These are phyloP conservation scores for Alternaria tenuissima DNA, from an alignment of 2,329 filamentous ascomycete species.

Conservation along the genomic window DNA sequence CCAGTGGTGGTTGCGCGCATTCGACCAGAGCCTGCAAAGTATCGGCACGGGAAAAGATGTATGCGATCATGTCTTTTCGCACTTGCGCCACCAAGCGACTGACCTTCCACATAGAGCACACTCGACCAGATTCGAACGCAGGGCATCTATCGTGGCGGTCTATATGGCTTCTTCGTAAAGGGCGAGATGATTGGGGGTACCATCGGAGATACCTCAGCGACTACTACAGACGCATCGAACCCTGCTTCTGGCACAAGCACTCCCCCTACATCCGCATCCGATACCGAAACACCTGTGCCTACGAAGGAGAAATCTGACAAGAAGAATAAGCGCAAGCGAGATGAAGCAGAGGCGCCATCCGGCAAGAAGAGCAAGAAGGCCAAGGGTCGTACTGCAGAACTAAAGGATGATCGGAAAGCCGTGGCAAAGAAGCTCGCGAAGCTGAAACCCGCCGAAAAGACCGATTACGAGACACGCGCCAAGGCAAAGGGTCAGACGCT, in stretches of 20 bases:
- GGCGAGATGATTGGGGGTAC: conserved; percentile 82
- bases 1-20: conserved; percentile 97
- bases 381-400: conserved; percentile 11
- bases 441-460: conserved; percentile 38
- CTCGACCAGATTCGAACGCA: conserved; percentile 57
- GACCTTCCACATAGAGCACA: conserved; percentile 62
- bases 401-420: conserved; percentile 8
- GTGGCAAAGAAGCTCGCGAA: conserved; percentile 39
- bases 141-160: conserved; percentile 60
- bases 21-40: conserved; percentile 86
- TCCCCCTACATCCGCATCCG: conserved; percentile 40
- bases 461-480: conserved; percentile 46
- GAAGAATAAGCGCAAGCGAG: conserved; percentile 44
- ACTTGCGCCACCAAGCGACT: not conserved
- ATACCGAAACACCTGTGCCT: conserved; percentile 25
- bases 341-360: conserved; percentile 16
- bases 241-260: conserved; percentile 33
- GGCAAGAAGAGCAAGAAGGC: conserved; percentile 31
- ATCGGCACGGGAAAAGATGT: conserved; percentile 49
- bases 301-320: conserved; percentile 16
- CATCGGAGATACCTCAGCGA: conserved; percentile 51
- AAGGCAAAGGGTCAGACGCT: conserved; percentile 49
- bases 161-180: conserved; percentile 86
- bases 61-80: not conserved
- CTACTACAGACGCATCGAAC: conserved; percentile 25